Percentiles rank a stretch among this genome's conserved stretches.
Conservation (phyloP, 345 rosid genomes). For the Limnanthes douglasii region DNA sequence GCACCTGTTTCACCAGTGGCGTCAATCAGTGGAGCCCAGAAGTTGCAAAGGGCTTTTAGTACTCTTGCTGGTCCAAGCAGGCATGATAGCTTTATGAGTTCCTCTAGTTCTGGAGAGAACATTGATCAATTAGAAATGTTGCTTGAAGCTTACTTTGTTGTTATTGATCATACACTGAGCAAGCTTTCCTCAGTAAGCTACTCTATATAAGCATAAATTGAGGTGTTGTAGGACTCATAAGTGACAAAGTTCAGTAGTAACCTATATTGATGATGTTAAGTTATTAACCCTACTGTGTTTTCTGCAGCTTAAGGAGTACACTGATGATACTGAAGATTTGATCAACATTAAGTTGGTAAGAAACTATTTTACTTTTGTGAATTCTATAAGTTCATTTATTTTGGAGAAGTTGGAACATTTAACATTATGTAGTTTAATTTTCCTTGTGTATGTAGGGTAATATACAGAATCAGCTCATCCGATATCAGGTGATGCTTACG, state of each 20-base stretch:
- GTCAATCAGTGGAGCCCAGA: constrained; percentile 29
- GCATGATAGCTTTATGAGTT: constrained; percentile 56
- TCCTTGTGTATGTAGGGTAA: constrained; percentile 44
- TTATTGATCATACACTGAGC: constrained; percentile 65
- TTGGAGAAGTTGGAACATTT: not conserved
- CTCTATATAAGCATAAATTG: not conserved
- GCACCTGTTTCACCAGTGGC: constrained; percentile 81
- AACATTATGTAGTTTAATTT: not conserved
- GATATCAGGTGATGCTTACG: constrained; percentile 86
- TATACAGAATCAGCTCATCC: constrained; percentile 87
- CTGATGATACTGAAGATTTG: constrained; percentile 92
- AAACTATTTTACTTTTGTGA: not conserved
- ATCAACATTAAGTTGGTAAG: constrained; percentile 90
- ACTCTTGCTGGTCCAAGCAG: constrained; percentile 41
- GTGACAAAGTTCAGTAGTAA: too few species aligned
- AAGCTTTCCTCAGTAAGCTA: constrained; percentile 64
- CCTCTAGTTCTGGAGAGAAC: constrained; percentile 43
- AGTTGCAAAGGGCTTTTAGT: constrained; percentile 83
- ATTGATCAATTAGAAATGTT: constrained; percentile 93
- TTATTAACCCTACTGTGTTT: constrained; percentile 1
- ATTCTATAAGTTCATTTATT: not conserved
- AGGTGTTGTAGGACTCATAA: too few species aligned
- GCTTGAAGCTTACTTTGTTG: constrained; percentile 82
- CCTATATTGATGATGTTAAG: too few species aligned
- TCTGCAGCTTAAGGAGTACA: constrained; percentile 85